Conservation (phyloP, 495 filamentous ascomycete species). For the Aspergillus hancockii region DNA sequence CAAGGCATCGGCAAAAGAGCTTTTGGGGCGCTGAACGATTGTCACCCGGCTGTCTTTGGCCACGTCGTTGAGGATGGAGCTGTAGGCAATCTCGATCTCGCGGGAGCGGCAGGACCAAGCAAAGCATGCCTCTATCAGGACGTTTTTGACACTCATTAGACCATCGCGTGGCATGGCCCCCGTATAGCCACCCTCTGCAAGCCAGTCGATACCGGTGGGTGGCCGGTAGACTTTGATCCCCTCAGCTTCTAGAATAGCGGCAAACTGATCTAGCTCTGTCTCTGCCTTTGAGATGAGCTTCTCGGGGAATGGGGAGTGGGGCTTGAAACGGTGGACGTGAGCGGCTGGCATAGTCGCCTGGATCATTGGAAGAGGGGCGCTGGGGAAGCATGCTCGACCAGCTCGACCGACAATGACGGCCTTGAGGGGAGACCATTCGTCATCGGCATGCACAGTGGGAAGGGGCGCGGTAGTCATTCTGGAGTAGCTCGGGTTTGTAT, state of each 20-base stretch:
- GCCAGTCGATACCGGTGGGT: slow-evolving; percentile 17
- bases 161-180: slow-evolving; percentile 26
- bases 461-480: slow-evolving; percentile 4
- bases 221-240: slow-evolving; percentile 23
- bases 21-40: slow-evolving; percentile 16
- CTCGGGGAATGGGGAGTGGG: slow-evolving; percentile 15
- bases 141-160: slow-evolving; percentile 22
- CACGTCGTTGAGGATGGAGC: slow-evolving; percentile 13
- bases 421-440: slow-evolving; percentile 22
- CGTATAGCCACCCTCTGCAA: slow-evolving; percentile 17
- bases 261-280: slow-evolving; percentile 22
- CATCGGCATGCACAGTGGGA: slow-evolving; percentile 10
- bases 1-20: slow-evolving; percentile 7
- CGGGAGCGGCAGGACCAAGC: slow-evolving; percentile 20
- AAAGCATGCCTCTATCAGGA: slow-evolving; percentile 26
- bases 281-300: slow-evolving; percentile 18
- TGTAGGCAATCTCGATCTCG: slow-evolving; percentile 20
- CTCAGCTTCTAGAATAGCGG: slow-evolving; percentile 15
- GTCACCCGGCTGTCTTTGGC: slow-evolving; percentile 6
- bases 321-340: slow-evolving; percentile 15
- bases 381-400: slow-evolving; percentile 17
- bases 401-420: slow-evolving; percentile 22
- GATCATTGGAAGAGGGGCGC: slow-evolving; percentile 17
- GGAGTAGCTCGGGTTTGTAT: too few relatives aligned
- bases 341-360: slow-evolving; percentile 18